phyloP scores from a whole-genome alignment of 2,329 filamentous ascomycete genomes.

The Calonectria ilicicola region DNA sequence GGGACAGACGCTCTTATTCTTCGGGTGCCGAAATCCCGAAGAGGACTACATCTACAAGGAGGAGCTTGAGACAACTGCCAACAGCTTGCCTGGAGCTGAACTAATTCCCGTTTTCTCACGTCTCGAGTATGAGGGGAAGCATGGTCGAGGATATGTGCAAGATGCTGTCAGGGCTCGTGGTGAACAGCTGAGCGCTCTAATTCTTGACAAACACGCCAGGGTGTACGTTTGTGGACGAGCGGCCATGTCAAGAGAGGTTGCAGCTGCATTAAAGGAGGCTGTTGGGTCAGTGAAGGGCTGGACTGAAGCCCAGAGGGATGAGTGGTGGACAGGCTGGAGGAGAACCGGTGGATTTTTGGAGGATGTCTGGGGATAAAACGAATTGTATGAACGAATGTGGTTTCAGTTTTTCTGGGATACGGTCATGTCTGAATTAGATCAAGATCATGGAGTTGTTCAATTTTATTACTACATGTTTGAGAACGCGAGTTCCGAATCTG shows the following conservation, averaged over 20 bases:
- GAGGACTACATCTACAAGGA: slow-evolving; percentile 66
- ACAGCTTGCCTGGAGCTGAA: not conserved
- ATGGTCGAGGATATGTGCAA: slow-evolving; percentile 14
- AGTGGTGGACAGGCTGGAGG: slow-evolving; percentile 1
- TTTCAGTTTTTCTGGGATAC: not conserved
- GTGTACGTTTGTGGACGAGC: slow-evolving; percentile 18
- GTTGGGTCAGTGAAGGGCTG: not conserved
- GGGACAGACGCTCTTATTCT: slow-evolving; percentile 58
- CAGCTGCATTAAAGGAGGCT: not conserved
- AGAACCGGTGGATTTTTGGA: slow-evolving; percentile 2
- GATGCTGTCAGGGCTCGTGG: not conserved
- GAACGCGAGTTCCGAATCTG: not conserved
- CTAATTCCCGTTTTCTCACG: slow-evolving; percentile 3
- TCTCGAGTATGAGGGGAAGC: not conserved
- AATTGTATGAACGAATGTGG: not conserved
- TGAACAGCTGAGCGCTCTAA: not conserved
- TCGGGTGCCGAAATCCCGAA: slow-evolving; percentile 66
- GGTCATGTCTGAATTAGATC: not conserved
- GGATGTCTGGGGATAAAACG: slow-evolving; percentile 12
- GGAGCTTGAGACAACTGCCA: not conserved
- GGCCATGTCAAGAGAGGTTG: slow-evolving; percentile 17
- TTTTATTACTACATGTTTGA: not conserved
- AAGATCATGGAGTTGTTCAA: not conserved
- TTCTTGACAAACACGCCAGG: not conserved
- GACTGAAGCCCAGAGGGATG: not conserved